Evolutionary conservation across 129 eudicot genomes (phyloP).

Genomic region (Scalesia atractyloides): DNA sequence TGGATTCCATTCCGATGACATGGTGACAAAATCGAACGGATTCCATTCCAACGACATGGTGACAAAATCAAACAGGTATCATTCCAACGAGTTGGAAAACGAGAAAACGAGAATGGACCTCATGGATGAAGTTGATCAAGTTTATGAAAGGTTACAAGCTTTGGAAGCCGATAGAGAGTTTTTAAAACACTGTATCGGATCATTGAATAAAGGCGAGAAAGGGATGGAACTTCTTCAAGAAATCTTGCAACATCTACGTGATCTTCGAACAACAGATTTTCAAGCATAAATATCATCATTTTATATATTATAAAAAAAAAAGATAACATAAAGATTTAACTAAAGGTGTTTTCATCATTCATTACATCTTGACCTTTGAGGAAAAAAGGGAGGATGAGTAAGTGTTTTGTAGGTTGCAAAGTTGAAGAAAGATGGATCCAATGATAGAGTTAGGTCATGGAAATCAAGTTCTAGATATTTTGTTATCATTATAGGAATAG

Average conservation of each 20-base stretch:
- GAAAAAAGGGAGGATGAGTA: not conserved
- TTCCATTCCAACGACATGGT: slow-evolving; percentile 54
- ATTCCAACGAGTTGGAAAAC: slow-evolving; percentile 39
- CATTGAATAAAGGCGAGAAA: slow-evolving; percentile 87
- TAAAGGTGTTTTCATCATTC: not conserved
- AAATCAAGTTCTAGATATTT: not conserved
- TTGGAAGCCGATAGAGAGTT: slow-evolving; percentile 92
- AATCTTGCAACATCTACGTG: slow-evolving; percentile 85
- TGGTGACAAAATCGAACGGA: slow-evolving; percentile 76
- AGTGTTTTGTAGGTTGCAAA: not conserved
- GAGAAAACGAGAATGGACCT: slow-evolving; percentile 52
- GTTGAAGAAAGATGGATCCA: no score
- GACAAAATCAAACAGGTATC: slow-evolving; percentile 69
- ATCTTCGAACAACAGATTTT: slow-evolving; percentile 68
- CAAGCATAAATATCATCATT: slow-evolving; percentile 9
- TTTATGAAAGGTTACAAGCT: slow-evolving; percentile 86
- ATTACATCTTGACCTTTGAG: not conserved
- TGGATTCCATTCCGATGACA: slow-evolving; percentile 53
- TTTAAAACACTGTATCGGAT: slow-evolving; percentile 82
- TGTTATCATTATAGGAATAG: not conserved
- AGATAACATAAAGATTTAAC: no score
- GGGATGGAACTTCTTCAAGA: slow-evolving; percentile 93
- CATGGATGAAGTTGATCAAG: slow-evolving; percentile 87
- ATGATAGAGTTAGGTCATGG: not conserved
- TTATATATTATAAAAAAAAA: no score